Conservation (phyloP, 306 rosid genomes). For the Crotalaria pallida region DNA sequence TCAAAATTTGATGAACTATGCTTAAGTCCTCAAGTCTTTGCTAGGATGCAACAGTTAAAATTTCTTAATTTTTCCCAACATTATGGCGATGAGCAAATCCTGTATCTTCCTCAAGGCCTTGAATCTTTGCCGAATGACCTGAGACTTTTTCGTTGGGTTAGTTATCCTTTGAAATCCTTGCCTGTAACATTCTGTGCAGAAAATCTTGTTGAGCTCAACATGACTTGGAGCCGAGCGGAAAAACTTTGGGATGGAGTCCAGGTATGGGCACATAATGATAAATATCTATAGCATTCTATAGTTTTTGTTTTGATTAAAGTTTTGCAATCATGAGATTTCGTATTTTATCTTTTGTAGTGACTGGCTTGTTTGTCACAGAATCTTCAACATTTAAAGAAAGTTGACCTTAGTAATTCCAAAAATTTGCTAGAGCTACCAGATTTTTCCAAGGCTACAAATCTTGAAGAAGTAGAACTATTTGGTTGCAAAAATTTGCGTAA, state of each 20-base stretch:
- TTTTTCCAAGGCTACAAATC: not conserved
- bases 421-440: not conserved
- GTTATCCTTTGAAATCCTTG: not conserved
- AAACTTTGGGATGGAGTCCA: not conserved
- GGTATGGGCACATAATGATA: not conserved
- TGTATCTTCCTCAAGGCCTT: not conserved
- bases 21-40: not conserved
- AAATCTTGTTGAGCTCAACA: not conserved
- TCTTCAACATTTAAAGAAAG: not conserved
- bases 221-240: not conserved
- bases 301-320: not conserved
- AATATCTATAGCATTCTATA: no score
- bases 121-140: not conserved
- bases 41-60: not conserved
- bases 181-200: not conserved
- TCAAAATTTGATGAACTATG: not conserved
- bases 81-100: not conserved
- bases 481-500: not conserved
- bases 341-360: not conserved
- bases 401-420: not conserved
- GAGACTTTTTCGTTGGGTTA: not conserved
- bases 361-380: not conserved
- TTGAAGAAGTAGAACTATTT: not conserved
- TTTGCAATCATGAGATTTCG: not conserved
- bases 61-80: not conserved